These are phyloP conservation scores for Microstegium vimineum DNA, from an alignment of 176 grass and related monocot species.

Conservation along the genomic window DNA sequence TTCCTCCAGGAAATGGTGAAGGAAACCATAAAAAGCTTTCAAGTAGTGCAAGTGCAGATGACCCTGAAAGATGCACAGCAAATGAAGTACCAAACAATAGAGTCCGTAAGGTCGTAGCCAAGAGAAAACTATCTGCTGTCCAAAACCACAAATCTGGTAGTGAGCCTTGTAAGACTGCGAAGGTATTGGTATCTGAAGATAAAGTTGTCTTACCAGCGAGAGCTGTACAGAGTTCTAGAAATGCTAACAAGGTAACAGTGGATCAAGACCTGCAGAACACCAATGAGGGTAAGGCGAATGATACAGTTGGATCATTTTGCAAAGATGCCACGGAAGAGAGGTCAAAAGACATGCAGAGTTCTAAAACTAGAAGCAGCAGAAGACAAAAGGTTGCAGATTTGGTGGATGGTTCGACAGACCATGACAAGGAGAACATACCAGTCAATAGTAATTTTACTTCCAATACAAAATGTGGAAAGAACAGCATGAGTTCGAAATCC, in stretches of 20 bases:
- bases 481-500: constrained; percentile 11
- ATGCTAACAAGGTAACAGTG: constrained; percentile 16
- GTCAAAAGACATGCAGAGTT: constrained; percentile 2
- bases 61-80: constrained; percentile 16
- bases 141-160: constrained; percentile 14
- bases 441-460: not conserved
- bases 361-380: constrained; percentile 25
- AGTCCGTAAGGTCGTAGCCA: constrained; percentile 54
- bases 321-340: constrained; percentile 21
- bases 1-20: constrained; percentile 25
- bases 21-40: constrained; percentile 19
- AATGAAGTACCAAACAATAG: constrained; percentile 35
- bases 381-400: constrained; percentile 31
- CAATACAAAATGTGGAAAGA: constrained; percentile 23
- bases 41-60: constrained; percentile 27
- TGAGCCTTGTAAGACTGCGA: constrained; percentile 20
- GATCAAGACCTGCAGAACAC: constrained; percentile 4
- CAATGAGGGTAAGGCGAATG: not conserved
- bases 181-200: constrained; percentile 22
- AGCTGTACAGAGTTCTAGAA: constrained; percentile 21
- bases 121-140: constrained; percentile 59
- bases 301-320: constrained; percentile 20
- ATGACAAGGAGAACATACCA: constrained; percentile 73
- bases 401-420: constrained; percentile 15
- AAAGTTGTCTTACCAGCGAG: constrained; percentile 6